A percentile compares a stretch with the other conserved stretches of the same genome.
Evolutionary conservation across 2,329 filamentous ascomycete genomes (phyloP).

Genomic region (Cordyceps fumosorosea): DNA sequence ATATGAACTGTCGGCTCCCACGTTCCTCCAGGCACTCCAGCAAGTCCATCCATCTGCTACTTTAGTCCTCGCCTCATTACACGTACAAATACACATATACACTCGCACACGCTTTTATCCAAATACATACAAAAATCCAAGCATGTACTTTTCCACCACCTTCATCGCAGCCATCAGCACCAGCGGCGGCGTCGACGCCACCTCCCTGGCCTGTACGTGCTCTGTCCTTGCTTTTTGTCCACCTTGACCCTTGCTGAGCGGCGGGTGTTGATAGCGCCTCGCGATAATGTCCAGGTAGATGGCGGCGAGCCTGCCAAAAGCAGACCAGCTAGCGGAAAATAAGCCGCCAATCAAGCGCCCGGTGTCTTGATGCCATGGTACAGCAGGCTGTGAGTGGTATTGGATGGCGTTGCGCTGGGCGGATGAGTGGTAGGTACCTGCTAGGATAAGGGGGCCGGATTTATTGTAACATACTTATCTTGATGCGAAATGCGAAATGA

Average conservation of each 20-base stretch:
- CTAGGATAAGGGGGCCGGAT: too few relatives aligned
- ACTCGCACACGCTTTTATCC: neutral
- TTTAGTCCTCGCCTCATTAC: neutral
- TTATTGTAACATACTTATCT: too few relatives aligned
- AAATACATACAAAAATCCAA: neutral
- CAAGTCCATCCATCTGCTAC: neutral
- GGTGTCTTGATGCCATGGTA: too few relatives aligned
- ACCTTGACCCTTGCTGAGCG: neutral
- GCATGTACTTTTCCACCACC: constrained; percentile 9
- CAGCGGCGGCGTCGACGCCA: constrained; percentile 1
- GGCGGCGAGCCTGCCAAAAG: neutral
- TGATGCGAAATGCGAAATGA: too few relatives aligned
- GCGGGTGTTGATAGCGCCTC: neutral
- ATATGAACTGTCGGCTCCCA: constrained; percentile 5
- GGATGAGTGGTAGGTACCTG: too few relatives aligned
- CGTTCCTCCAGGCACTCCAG: neutral
- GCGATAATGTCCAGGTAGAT: constrained; percentile 3
- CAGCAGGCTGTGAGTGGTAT: too few relatives aligned
- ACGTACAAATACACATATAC: neutral
- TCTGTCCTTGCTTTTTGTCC: neutral
- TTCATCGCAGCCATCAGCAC: constrained; percentile 5
- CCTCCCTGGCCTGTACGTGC: neutral
- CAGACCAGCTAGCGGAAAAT: neutral
- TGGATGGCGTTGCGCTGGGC: too few relatives aligned
- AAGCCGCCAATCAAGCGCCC: neutral